Percentiles rank a stretch among this genome's conserved stretches.
phyloP scores from a whole-genome alignment of 2,329 filamentous ascomycete species.

The Cordyceps farinosa region DNA sequence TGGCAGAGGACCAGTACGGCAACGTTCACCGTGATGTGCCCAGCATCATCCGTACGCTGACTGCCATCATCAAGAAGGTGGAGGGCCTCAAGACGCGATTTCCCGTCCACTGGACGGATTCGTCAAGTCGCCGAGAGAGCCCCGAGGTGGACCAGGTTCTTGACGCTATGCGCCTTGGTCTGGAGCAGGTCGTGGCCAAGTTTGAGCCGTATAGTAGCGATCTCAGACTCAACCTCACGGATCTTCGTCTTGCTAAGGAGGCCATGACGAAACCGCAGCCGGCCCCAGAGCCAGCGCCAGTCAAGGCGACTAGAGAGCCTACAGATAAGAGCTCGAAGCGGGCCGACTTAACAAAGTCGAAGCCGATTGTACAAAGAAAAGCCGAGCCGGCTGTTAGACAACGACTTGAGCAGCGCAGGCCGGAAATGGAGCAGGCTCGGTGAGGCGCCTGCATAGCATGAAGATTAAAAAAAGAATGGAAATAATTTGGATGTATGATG shows the following conservation, averaged over 20 bases:
- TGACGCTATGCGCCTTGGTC: constrained; percentile 58
- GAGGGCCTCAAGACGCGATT: constrained; percentile 61
- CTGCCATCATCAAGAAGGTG: constrained; percentile 62
- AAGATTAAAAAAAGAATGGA: not conserved
- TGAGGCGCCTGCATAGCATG: constrained; percentile 18
- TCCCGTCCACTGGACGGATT: constrained; percentile 75
- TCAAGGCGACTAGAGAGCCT: constrained; percentile 24
- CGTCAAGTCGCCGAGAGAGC: constrained; percentile 51
- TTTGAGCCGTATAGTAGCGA: constrained; percentile 74
- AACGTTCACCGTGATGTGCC: constrained; percentile 82
- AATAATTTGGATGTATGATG: constrained; percentile 6
- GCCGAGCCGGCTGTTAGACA: constrained; percentile 20
- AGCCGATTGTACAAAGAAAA: constrained; percentile 28
- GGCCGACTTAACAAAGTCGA: constrained; percentile 32
- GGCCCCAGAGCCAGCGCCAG: constrained; percentile 22
- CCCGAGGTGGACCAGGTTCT: constrained; percentile 70
- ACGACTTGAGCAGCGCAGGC: constrained; percentile 4
- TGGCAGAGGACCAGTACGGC: constrained; percentile 78
- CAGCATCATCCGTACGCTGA: constrained; percentile 69
- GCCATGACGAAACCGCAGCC: constrained; percentile 40
- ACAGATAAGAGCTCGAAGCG: constrained; percentile 18
- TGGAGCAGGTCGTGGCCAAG: constrained; percentile 62
- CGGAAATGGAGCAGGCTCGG: constrained; percentile 26
- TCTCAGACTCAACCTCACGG: constrained; percentile 64
- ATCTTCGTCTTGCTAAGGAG: constrained; percentile 71